Conservation (phyloP, 768 basidiomycete species). For the Paxillus rubicundulus region DNA sequence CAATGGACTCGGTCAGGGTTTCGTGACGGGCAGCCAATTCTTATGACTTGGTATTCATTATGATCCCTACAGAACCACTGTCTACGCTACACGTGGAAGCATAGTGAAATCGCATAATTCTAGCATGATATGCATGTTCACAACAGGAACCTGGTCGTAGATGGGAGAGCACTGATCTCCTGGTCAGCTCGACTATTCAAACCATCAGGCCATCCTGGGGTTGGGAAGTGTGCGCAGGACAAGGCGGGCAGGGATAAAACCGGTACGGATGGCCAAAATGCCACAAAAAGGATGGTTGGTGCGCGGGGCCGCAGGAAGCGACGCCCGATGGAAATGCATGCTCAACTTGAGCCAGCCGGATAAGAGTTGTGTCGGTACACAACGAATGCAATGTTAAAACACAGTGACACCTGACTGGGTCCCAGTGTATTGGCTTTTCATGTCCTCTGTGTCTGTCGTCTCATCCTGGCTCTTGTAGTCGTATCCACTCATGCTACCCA, state of each 20-base stretch:
- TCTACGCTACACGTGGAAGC: constrained; percentile 9
- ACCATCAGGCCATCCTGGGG: constrained; percentile 2
- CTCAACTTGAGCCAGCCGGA: constrained; percentile 15
- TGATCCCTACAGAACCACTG: constrained; percentile 14
- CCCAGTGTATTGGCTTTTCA: constrained; percentile 85
- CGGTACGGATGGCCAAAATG: constrained; percentile 14
- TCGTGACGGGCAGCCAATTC: neutral
- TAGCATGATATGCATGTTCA: constrained; percentile 24
- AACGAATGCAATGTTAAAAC: constrained; percentile 46
- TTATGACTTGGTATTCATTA: constrained; percentile 17
- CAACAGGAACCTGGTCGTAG: constrained; percentile 6
- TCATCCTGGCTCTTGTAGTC: constrained; percentile 93
- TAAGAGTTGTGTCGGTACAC: constrained; percentile 1
- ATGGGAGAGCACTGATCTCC: constrained; percentile 2
- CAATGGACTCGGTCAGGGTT: neutral
- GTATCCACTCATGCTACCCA: constrained; percentile 73
- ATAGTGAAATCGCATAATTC: constrained; percentile 13
- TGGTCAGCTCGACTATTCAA: constrained; percentile 2
- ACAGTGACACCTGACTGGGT: constrained; percentile 85
- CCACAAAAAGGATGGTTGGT: constrained; percentile 13
- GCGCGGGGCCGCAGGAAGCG: constrained; percentile 7
- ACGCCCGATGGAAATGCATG: constrained; percentile 10
- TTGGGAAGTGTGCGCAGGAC: neutral
- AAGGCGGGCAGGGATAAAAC: neutral
- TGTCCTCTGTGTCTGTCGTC: constrained; percentile 73